Conservation (phyloP, 108 stramenopile species). For the Nitzschia putrida region DNA sequence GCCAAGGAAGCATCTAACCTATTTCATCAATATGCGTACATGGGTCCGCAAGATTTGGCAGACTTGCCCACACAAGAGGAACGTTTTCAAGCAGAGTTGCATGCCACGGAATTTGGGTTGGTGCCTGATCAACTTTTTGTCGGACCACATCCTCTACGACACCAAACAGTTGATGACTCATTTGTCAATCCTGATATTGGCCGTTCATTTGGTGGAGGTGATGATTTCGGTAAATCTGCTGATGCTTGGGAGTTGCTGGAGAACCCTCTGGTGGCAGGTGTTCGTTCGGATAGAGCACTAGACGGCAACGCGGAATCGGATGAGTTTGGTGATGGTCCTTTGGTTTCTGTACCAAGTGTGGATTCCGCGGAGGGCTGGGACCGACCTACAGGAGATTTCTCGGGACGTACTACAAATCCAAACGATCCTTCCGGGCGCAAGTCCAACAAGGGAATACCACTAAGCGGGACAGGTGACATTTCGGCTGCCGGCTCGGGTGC, state of each 20-base stretch:
- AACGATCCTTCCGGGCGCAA: background rate
- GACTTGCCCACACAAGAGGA: conserved; percentile 68
- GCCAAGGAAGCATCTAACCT: conserved; percentile 84
- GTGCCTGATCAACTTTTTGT: conserved; percentile 76
- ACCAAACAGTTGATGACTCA: conserved; percentile 43
- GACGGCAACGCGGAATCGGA: background rate
- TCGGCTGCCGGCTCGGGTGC: conserved; percentile 13
- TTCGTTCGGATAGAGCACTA: background rate
- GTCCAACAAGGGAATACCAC: conserved; percentile 12
- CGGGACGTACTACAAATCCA: background rate
- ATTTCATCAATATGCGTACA: conserved; percentile 90
- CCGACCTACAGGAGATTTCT: background rate
- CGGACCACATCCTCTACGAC: conserved; percentile 57
- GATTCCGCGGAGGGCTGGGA: conserved; percentile 1
- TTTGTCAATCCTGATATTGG: conserved; percentile 60
- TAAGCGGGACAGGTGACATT: conserved; percentile 37
- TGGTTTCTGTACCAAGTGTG: background rate
- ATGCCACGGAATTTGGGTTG: conserved; percentile 86
- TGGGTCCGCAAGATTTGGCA: conserved; percentile 69
- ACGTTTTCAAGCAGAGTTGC: conserved; percentile 80
- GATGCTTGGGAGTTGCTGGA: conserved; percentile 67
- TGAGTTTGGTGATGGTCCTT: background rate
- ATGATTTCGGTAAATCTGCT: conserved; percentile 36
- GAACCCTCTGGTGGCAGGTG: conserved; percentile 25
- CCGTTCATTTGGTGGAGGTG: conserved; percentile 46